Base-by-base conservation (phyloP, 768 basidiomycete species). In the Tylopilus sp. region DNA sequence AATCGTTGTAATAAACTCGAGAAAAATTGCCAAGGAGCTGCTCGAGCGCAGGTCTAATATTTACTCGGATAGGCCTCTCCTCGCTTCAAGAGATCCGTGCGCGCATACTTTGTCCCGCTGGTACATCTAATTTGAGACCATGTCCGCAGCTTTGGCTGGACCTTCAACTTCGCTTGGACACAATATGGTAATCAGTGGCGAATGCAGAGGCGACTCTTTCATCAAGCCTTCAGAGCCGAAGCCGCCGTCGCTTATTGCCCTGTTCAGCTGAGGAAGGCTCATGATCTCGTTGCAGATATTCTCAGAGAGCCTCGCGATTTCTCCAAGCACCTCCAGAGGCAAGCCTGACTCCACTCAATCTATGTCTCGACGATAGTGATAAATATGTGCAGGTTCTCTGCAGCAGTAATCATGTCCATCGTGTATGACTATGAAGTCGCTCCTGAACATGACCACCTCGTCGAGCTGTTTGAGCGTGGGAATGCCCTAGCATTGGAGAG, bases 391-490 rank as follows among this genome's bases (percentile, higher is more conserved):
- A 74, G 74, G 49, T 59, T 66, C 36, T 63, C 72, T 10, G 68
- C 73, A 14, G 63, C 72, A 1, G 67, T 75, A 2, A 65, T 76
- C 37, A 61, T 78, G 50, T 68, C 71, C 16, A 63, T 78, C 29
- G 29, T 30, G 29, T 30, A 30, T 30, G n/a, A n/a, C n/a, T n/a
- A n/a, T n/a, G n/a, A n/a, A n/a, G n/a, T n/a, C n/a, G n/a, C n/a
- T n/a, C n/a, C n/a, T 12, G 29, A 30, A 30, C 29, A 12, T 30
- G 29, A 6, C 29, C 29, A 30, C 29, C 29, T 30, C 29, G 7
- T 30, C 7, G 29, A 30, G 29, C 29, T 30, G 29, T 30, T 30
- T 30, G 29, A 30, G 12, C 29, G 29, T 30, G 29, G 29, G 29
- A 30, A 30, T 12, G 29, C 12, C 29, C 29, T 30, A 12, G 29